phyloP scores from a whole-genome alignment of 345 rosid species.

The Syzygium jambos region DNA sequence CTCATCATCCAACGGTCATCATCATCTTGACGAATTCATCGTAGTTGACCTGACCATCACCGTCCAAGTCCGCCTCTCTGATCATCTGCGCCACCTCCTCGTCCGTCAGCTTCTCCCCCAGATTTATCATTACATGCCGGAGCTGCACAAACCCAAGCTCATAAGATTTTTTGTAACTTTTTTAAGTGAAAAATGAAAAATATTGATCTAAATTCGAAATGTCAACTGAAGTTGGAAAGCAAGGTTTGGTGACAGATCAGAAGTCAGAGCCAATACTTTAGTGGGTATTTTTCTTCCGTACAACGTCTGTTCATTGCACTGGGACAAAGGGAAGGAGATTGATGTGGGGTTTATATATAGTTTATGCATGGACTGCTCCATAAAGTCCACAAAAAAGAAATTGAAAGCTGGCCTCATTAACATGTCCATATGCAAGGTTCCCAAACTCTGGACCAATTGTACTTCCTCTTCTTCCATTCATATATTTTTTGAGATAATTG shows the following conservation, averaged over 20 bases:
- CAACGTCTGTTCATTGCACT: not conserved
- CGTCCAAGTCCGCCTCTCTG: slow-evolving; percentile 15
- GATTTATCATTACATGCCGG: slow-evolving; percentile 15
- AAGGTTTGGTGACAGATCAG: not conserved
- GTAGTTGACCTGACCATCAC: slow-evolving; percentile 16
- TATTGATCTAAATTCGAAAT: not conserved
- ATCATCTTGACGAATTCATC: slow-evolving; percentile 17
- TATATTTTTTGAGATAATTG: too few species aligned
- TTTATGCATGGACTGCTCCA: not conserved
- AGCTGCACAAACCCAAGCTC: not conserved
- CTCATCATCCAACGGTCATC: slow-evolving; percentile 3
- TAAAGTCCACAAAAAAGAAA: not conserved
- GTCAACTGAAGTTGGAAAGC: not conserved
- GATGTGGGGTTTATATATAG: not conserved
- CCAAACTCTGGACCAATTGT: not conserved
- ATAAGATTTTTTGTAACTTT: not conserved
- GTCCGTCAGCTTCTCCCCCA: slow-evolving; percentile 16
- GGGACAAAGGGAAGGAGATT: not conserved
- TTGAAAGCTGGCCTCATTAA: not conserved
- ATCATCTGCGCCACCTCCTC: slow-evolving; percentile 18
- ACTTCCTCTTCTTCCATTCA: too few species aligned
- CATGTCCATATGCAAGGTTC: not conserved
- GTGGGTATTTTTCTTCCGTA: not conserved
- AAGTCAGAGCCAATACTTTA: not conserved
- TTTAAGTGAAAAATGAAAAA: not conserved